phyloP scores from a whole-genome alignment of 257 asterid genomes.

The Phtheirospermum japonicum region DNA sequence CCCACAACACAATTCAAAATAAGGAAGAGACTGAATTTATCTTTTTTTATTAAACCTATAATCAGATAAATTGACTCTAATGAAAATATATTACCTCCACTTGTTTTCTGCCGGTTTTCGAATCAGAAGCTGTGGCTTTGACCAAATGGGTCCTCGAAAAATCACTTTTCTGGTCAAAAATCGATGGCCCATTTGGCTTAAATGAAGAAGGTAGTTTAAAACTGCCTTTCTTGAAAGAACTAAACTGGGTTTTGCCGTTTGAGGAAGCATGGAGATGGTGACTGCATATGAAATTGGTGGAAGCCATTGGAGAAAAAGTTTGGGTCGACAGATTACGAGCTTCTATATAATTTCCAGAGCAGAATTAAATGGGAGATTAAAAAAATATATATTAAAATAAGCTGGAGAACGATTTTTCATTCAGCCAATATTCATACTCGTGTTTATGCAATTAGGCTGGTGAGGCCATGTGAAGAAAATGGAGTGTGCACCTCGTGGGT shows the following conservation, averaged over 20 bases:
- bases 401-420: background rate
- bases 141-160: constrained; percentile 36
- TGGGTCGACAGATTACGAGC: background rate
- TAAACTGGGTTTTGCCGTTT: constrained; percentile 38
- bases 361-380: background rate
- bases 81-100: constrained; percentile 47
- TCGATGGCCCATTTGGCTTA: constrained; percentile 32
- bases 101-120: constrained; percentile 43
- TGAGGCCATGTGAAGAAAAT: background rate
- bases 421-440: too few species aligned
- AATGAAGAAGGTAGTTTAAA: constrained; percentile 36
- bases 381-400: too few species aligned
- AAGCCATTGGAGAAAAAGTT: constrained; percentile 44
- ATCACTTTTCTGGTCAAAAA: constrained; percentile 26
- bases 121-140: constrained; percentile 51
- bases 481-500: constrained; percentile 32
- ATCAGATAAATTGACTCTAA: background rate
- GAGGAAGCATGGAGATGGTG: constrained; percentile 37
- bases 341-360: background rate
- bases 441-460: background rate
- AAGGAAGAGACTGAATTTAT: background rate
- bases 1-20: background rate
- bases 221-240: constrained; percentile 40
- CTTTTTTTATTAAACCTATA: background rate
- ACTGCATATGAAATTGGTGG: constrained; percentile 47